Evolutionary conservation across 2,329 filamentous ascomycete species (phyloP).

Genomic region (Aspergillus phoenicis): DNA sequence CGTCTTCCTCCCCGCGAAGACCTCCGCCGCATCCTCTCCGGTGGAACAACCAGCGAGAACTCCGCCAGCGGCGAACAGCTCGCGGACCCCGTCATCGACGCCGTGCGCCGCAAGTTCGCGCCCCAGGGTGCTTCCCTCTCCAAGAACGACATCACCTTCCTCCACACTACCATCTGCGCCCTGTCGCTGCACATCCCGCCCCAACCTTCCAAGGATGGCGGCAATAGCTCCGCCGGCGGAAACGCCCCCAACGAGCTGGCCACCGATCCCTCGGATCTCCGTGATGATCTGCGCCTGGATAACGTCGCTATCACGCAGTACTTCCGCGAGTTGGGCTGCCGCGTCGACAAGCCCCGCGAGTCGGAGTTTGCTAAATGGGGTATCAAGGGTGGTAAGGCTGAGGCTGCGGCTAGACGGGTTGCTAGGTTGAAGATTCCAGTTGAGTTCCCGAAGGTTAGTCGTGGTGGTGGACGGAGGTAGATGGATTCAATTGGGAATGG

Average conservation of each 20-base stretch:
- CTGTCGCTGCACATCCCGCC: slow-evolving; percentile 50
- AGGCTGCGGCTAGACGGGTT: slow-evolving; percentile 56
- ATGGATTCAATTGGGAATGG: neutral
- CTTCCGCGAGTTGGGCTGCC: slow-evolving; percentile 52
- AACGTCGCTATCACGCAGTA: slow-evolving; percentile 40
- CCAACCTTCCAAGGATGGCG: slow-evolving; percentile 40
- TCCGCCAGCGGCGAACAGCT: slow-evolving; percentile 26
- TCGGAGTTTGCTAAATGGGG: slow-evolving; percentile 46
- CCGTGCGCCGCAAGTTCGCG: slow-evolving; percentile 46
- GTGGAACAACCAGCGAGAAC: slow-evolving; percentile 22
- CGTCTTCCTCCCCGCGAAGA: slow-evolving; percentile 45
- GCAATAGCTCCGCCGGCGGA: slow-evolving; percentile 38
- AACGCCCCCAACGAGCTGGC: slow-evolving; percentile 43
- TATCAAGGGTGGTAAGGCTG: slow-evolving; percentile 62
- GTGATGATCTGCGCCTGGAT: slow-evolving; percentile 48
- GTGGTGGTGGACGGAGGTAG: slow-evolving; percentile 35
- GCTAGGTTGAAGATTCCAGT: slow-evolving; percentile 77
- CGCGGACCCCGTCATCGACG: slow-evolving; percentile 44
- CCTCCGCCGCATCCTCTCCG: slow-evolving; percentile 41
- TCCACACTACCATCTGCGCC: slow-evolving; percentile 51
- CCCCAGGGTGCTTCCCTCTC: slow-evolving; percentile 39
- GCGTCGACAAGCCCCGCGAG: slow-evolving; percentile 45
- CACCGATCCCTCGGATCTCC: slow-evolving; percentile 49
- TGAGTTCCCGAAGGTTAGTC: slow-evolving; percentile 71
- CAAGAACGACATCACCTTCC: slow-evolving; percentile 44